Percentiles rank a stretch among this genome's conserved stretches.
These are phyloP conservation scores for Gynostemma pentaphyllum DNA, from an alignment of 306 rosid species.

Conservation along the genomic window DNA sequence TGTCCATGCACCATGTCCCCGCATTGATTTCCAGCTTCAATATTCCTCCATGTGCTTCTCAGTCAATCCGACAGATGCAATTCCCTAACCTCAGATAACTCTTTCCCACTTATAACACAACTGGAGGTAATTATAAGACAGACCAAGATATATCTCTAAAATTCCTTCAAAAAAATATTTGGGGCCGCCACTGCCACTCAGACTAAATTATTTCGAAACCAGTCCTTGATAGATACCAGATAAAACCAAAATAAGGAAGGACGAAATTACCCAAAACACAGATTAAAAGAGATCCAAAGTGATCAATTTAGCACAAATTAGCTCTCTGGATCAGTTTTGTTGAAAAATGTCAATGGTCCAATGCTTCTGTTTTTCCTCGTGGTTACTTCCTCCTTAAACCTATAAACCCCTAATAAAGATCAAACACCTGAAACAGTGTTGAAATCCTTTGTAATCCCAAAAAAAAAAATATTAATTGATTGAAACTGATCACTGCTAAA, in stretches of 20 bases:
- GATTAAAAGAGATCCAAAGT: background rate
- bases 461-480: slow-evolving; percentile 10
- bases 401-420: background rate
- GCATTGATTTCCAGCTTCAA: slow-evolving; percentile 73
- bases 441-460: slow-evolving; percentile 18
- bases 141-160: slow-evolving; percentile 1
- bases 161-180: background rate
- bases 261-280: background rate
- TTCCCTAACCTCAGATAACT: slow-evolving; percentile 6
- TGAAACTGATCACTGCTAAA: slow-evolving; percentile 34
- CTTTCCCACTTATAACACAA: slow-evolving; percentile 15
- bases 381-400: slow-evolving; percentile 26
- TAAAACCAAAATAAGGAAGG: background rate
- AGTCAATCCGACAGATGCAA: slow-evolving; percentile 30
- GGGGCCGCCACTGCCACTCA: slow-evolving; percentile 10
- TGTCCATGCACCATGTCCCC: slow-evolving; percentile 99
- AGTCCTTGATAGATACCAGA: background rate
- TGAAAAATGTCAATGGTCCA: slow-evolving; percentile 32
- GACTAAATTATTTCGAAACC: background rate
- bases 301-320: slow-evolving; percentile 25
- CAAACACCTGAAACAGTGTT: slow-evolving; percentile 2
- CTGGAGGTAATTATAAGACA: slow-evolving; percentile 1
- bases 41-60: slow-evolving; percentile 42
- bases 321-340: slow-evolving; percentile 27
- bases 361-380: slow-evolving; percentile 21